Evolutionary conservation across 805 yeast genomes (phyloP), one percentile per base, ranked within the genome.

Genomic region (Komagataella pseudopastoris): DNA sequence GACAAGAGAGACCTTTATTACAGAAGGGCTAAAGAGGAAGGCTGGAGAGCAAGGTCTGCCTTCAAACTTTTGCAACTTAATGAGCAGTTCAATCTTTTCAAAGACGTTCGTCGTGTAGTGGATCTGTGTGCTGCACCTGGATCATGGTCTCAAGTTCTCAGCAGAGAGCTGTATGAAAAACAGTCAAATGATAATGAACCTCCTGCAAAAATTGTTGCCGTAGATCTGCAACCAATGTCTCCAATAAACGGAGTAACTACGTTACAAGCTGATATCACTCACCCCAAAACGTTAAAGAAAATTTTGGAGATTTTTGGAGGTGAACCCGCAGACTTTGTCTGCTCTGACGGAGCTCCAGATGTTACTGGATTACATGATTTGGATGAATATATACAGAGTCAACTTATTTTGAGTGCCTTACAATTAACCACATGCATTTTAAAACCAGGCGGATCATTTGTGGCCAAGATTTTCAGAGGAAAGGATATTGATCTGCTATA

Each of bases 81-180:
- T 60, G 96, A 91, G 52, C 90, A 93, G 64, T 93, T 91, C 64
- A 83, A 85, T 55, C 76, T 89, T 44, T 79, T 93, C 52, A 75
- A 80, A 50, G 84, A 80, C 45, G 81, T 89, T 43, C 74, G 72
- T 47, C 71, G 96, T 58, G 98, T 93, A 3, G 99, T 93, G 4
- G 99, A 93, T 67, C 72, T 93, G 30, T 93, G 99, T 74, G 99
- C 99, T 44, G 99, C 98, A 4, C 97, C 97, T 0, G 96, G 97
- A 1, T 89, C 97, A 3, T 93, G 99, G 99, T 86, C 96, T 1
- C 99, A 93, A 64, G 99, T 93, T 0, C 75, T 93, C 12, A 83
- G 93, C 36, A 68, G 87, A 57, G 82, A 83, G 59, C 67, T 87
- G 45, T 79, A 74, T 58, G 71, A 71, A 54, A 74, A 66, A 44